Conservation (phyloP, 1,284 basidiomycete genomes). For the Tetrapyrgos nigripes region DNA sequence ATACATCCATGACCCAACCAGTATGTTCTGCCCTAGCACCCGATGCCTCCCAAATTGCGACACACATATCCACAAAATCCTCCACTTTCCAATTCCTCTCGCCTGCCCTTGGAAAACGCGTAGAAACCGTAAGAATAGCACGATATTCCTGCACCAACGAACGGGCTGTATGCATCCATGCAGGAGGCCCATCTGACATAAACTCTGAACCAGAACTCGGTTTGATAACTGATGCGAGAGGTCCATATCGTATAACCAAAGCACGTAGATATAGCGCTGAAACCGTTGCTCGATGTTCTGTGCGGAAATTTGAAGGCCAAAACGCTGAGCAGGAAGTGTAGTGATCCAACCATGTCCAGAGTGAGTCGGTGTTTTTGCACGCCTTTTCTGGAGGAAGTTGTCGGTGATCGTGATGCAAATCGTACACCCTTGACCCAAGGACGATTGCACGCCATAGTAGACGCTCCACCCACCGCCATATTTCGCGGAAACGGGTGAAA, state of each 20-base stretch:
- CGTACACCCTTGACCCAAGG: constrained; percentile 56
- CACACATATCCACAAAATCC: constrained; percentile 83
- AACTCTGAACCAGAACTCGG: constrained; percentile 13
- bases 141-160: constrained; percentile 75
- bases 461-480: constrained; percentile 82
- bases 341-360: constrained; percentile 66
- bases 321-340: constrained; percentile 68
- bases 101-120: constrained; percentile 86
- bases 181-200: constrained; percentile 40
- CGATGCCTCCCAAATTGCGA: constrained; percentile 81
- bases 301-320: constrained; percentile 81
- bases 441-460: constrained; percentile 73
- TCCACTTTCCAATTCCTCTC: constrained; percentile 83
- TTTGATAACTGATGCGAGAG: constrained; percentile 22
- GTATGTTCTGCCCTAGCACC: constrained; percentile 65
- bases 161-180: constrained; percentile 72
- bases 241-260: constrained; percentile 58
- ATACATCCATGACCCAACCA: constrained; percentile 77
- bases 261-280: constrained; percentile 76
- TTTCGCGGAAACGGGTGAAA: constrained; percentile 70
- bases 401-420: constrained; percentile 43
- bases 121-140: constrained; percentile 68
- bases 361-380: constrained; percentile 32
- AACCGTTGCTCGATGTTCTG: constrained; percentile 74
- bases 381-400: constrained; percentile 12